phyloP scores from a whole-genome alignment of 768 basidiomycete species.

The Hygrophorus russula region DNA sequence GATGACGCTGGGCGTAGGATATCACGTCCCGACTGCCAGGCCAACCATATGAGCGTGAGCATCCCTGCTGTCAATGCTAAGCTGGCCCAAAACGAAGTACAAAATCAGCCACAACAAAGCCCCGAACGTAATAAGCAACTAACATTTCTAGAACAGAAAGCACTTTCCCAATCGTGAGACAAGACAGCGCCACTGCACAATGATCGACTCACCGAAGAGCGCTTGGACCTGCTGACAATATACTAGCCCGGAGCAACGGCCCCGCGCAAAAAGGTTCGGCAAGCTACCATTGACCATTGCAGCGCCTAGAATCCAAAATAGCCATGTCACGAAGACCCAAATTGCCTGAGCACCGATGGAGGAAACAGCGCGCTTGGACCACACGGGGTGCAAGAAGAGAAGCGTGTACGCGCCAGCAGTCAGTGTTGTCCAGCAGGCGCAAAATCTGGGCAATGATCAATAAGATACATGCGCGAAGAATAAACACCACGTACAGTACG shows the following conservation, averaged over 20 bases:
- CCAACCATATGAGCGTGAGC: slow-evolving; percentile 36
- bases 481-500: slow-evolving; percentile 30
- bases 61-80: slow-evolving; percentile 36
- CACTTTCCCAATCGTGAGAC: slow-evolving; percentile 14
- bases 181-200: neutral
- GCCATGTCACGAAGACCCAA: slow-evolving; percentile 49
- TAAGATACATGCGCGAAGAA: neutral
- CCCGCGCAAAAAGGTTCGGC: slow-evolving; percentile 29
- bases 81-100: slow-evolving; percentile 18
- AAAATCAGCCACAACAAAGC: slow-evolving; percentile 1
- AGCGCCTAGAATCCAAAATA: slow-evolving; percentile 49
- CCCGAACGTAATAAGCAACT: slow-evolving; percentile 10
- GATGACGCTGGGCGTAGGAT: slow-evolving; percentile 8
- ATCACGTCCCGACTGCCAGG: slow-evolving; percentile 38
- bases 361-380: slow-evolving; percentile 39
- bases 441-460: slow-evolving; percentile 28
- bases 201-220: slow-evolving; percentile 35
- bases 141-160: slow-evolving; percentile 45
- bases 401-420: slow-evolving; percentile 43
- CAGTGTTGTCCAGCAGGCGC: slow-evolving; percentile 48
- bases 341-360: slow-evolving; percentile 50
- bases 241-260: slow-evolving; percentile 30
- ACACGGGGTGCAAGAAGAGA: slow-evolving; percentile 48
- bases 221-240: slow-evolving; percentile 49
- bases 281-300: slow-evolving; percentile 38